Base-by-base conservation (phyloP, 2,329 filamentous ascomycete species). In the Alternaria dauci region DNA sequence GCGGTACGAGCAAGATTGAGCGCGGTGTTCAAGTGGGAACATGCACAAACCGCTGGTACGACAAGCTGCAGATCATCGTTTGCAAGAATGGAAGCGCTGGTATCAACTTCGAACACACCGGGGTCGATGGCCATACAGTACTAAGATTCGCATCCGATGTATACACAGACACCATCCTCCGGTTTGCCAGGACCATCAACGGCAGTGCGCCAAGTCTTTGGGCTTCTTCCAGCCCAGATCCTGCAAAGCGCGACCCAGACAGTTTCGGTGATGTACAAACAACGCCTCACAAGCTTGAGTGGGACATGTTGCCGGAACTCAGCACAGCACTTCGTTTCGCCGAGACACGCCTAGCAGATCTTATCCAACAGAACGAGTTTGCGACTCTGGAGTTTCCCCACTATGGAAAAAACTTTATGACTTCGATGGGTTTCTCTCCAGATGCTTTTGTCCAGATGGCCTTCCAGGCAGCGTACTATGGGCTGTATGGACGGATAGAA, bases 401-500 rank as follows among this genome's bases (percentile, higher is more conserved):
- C 25, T 99, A 96, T 71, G 95, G 95, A 67, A 97, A 97, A 84
- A 97, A 95, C 79, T 97, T 97, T 76, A 97, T 99, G 79, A 98
- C 93, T 0, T 93, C 91, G 0, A 96, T 96, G 89, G 94, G 94
- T 8, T 96, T 98, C 80, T 98, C 94, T 0, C 94, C 95, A 0
- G 95, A 98, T 76, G 95, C 95, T 0, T 99, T 97, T 76, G 92
- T 99, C 20, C 95, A 99, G 79, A 98, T 99, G 94, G 95, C 95
- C 0, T 97, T 97, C 82, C 95, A 99, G 78, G 94, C 94, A 5
- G 94, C 95, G 1, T 98, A 99, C 82, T 99, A 97, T 73, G 95
- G 95, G 2, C 85, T 99, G 8, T 99, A 98, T 71, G 95, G 95
- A 3, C 89, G 93, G 5, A 88, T 97, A 1, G 95, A 98, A 78